Evolutionary conservation across 768 basidiomycete species (phyloP).

Genomic region (Podaxis sp.): DNA sequence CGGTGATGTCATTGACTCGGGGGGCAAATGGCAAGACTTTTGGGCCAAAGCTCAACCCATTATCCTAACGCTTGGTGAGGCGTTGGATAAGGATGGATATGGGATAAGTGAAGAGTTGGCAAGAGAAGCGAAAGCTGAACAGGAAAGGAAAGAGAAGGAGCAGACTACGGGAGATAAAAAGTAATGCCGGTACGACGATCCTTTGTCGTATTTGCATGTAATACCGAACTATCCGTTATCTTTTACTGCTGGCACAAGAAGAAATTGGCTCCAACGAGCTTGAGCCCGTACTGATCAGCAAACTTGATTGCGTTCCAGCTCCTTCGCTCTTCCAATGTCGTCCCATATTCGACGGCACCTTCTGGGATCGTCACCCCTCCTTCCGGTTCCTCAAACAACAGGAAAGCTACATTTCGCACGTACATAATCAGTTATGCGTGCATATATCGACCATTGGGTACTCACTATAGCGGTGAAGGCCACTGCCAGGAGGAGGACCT

Average conservation of each 20-base stretch:
- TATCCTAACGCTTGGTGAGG: conserved; percentile 3
- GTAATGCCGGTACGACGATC: background rate
- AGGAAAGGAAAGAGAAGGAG: background rate
- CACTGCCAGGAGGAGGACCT: conserved; percentile 41
- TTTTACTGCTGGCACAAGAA: conserved; percentile 28
- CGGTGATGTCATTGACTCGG: conserved; percentile 1
- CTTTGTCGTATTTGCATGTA: background rate
- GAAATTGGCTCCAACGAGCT: conserved; percentile 59
- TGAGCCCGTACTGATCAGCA: conserved; percentile 47
- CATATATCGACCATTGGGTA: background rate
- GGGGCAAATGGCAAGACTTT: conserved; percentile 15
- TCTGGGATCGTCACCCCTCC: conserved; percentile 38
- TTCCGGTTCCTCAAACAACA: conserved; percentile 60
- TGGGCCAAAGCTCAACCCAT: conserved; percentile 10
- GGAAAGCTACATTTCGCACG: conserved; percentile 37
- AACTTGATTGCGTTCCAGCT: conserved; percentile 58
- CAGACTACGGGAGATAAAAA: background rate
- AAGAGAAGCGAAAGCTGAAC: background rate
- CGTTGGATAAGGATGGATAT: conserved; percentile 11
- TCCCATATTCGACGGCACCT: conserved; percentile 44
- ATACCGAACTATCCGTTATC: background rate
- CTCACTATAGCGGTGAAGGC: too few relatives aligned
- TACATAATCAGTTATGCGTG: background rate
- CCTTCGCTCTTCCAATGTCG: conserved; percentile 40
- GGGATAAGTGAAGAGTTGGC: background rate